Conservation (phyloP, 225 moss, liverwort and hornwort genomes). For the Bryum argenteum region DNA sequence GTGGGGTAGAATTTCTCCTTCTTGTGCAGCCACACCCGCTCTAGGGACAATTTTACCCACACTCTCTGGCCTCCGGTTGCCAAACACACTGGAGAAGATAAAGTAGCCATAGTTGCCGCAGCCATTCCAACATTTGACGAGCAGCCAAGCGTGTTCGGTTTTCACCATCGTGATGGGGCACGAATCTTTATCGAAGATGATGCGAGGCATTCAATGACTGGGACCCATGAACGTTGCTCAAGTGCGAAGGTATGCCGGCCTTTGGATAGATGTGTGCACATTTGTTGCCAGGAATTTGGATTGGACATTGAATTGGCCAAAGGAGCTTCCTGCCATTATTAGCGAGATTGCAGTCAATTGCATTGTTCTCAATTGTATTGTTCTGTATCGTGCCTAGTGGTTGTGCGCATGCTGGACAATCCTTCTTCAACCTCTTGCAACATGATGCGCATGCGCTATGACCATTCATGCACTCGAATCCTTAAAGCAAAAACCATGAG, state of each 20-base stretch:
- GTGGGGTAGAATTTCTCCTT: not conserved
- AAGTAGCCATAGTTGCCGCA: not conserved
- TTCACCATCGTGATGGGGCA: constrained; percentile 9
- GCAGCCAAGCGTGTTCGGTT: constrained; percentile 3
- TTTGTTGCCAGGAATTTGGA: not conserved
- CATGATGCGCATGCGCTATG: constrained; percentile 17
- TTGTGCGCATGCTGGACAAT: constrained; percentile 17
- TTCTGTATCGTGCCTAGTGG: not conserved
- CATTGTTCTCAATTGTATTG: constrained; percentile 24
- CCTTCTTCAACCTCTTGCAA: not conserved
- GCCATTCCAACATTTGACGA: constrained; percentile 17
- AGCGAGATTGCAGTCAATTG: constrained; percentile 23
- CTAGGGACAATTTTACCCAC: not conserved
- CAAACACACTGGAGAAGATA: not conserved
- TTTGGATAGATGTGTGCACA: constrained; percentile 9
- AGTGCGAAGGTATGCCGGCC: constrained; percentile 2
- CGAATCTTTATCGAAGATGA: not conserved
- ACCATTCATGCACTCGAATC: constrained; percentile 27
- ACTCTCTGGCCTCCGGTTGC: constrained; percentile 1
- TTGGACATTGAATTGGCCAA: constrained; percentile 15
- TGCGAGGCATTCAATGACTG: not conserved
- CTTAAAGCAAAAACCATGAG: not conserved
- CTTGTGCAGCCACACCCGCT: not conserved
- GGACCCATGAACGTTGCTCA: not conserved
- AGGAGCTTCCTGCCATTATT: constrained; percentile 16